Evolutionary conservation across 805 yeast genomes (phyloP).

Genomic region (Kluyveromyces nonfermentans): DNA sequence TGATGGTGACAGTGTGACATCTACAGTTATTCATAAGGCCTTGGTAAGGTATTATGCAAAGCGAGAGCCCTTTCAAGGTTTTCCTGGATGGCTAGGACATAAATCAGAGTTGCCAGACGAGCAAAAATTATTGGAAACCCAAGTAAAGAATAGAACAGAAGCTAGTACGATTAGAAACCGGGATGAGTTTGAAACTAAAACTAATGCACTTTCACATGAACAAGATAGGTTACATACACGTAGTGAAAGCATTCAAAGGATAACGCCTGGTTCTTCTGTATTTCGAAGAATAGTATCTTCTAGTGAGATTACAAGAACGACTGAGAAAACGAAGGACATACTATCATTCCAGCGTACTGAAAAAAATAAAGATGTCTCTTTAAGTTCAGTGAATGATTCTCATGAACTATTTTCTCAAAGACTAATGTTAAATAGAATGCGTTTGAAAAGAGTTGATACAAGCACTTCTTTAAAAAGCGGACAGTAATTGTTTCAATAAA

Average conservation of each 20-base stretch:
- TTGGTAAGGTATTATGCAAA: constrained; percentile 32
- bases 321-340: background rate
- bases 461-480: background rate
- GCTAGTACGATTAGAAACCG: background rate
- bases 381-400: background rate
- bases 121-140: constrained; percentile 23
- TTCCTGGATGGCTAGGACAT: constrained; percentile 32
- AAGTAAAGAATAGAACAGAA: constrained; percentile 7
- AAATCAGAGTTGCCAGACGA: constrained; percentile 27
- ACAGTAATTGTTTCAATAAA: background rate
- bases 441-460: background rate
- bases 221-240: background rate
- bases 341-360: background rate
- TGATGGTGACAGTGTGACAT: constrained; percentile 35
- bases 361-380: background rate
- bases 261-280: constrained; percentile 2
- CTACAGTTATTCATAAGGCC: constrained; percentile 39
- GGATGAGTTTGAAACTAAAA: too few species aligned
- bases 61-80: constrained; percentile 27
- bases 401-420: background rate
- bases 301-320: background rate
- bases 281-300: constrained; percentile 1
- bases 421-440: background rate
- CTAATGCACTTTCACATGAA: too few species aligned
- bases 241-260: background rate